phyloP scores from a whole-genome alignment of 768 basidiomycete genomes.

The Lentinula boryana region DNA sequence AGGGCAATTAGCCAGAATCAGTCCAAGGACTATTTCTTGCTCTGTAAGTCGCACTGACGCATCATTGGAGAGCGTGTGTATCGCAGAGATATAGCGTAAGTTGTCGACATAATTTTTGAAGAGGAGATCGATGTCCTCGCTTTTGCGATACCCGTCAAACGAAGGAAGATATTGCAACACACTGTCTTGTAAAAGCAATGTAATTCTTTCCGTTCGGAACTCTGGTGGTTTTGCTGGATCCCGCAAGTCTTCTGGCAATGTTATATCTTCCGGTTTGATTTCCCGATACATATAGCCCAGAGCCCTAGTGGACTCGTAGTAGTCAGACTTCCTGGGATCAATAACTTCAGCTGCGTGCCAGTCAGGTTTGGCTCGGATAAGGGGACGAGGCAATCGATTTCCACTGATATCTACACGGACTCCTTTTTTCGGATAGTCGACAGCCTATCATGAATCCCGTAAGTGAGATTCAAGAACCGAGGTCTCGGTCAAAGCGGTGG shows the following conservation, averaged over 20 bases:
- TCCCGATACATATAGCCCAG: conserved; percentile 68
- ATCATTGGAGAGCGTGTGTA: conserved; percentile 57
- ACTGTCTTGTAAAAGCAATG: conserved; percentile 21
- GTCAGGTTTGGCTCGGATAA: conserved; percentile 71
- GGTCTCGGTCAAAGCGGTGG: neutral
- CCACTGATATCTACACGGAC: conserved; percentile 50
- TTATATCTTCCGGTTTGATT: conserved; percentile 34
- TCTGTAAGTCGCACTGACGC: conserved; percentile 55
- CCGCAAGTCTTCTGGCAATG: conserved; percentile 7
- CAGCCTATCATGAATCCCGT: conserved; percentile 38
- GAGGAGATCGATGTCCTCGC: conserved; percentile 25
- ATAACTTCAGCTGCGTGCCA: conserved; percentile 66
- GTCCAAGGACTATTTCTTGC: conserved; percentile 70
- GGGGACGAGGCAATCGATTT: conserved; percentile 37
- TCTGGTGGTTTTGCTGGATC: neutral
- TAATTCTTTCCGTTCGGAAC: conserved; percentile 31
- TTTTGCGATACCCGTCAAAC: conserved; percentile 17
- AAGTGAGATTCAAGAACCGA: neutral
- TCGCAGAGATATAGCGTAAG: conserved; percentile 62
- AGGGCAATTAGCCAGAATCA: conserved; percentile 65
- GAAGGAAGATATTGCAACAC: conserved; percentile 17
- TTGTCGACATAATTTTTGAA: conserved; percentile 57
- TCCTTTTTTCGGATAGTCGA: conserved; percentile 80
- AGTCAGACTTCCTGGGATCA: conserved; percentile 49
- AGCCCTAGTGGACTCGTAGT: conserved; percentile 66